A percentile compares a stretch with the other conserved stretches of the same genome.
Conservation (phyloP, 225 moss, liverwort and hornwort genomes). For the Bryoerythrophyllum caledonicum region DNA sequence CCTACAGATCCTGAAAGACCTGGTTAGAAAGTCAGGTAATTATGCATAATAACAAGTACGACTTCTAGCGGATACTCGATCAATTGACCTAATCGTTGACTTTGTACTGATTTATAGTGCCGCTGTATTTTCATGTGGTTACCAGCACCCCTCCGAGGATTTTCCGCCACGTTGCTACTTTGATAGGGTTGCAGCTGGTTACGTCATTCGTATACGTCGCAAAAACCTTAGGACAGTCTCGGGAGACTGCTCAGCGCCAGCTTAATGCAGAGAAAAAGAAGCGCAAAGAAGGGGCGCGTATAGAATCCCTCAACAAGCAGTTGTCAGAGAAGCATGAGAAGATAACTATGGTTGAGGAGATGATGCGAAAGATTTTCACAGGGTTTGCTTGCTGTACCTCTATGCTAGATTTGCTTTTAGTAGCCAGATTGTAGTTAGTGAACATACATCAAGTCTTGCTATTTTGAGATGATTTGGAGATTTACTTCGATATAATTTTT, state of each 20-base stretch:
- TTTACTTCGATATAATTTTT: conserved; percentile 5
- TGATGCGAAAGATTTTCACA: conserved; percentile 97
- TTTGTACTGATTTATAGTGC: conserved; percentile 21
- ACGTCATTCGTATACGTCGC: conserved; percentile 91
- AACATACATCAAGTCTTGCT: background rate
- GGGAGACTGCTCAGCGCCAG: conserved; percentile 96
- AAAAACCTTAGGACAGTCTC: conserved; percentile 81
- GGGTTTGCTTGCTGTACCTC: conserved; percentile 56
- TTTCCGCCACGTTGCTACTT: conserved; percentile 89
- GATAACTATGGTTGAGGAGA: conserved; percentile 93
- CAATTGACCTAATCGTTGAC: conserved; percentile 2
- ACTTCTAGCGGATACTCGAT: conserved; percentile 1
- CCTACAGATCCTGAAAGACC: background rate
- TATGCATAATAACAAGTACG: background rate
- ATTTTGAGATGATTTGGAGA: background rate
- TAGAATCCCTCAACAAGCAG: conserved; percentile 84
- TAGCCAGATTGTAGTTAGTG: conserved; percentile 14
- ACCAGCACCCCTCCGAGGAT: conserved; percentile 81
- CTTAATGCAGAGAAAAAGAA: conserved; percentile 97
- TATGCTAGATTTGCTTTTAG: conserved; percentile 14
- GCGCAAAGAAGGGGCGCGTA: conserved; percentile 89
- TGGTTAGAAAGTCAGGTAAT: background rate
- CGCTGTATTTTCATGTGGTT: conserved; percentile 26
- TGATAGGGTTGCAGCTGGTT: conserved; percentile 90
- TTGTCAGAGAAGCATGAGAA: conserved; percentile 94